A percentile compares a stretch with the other conserved stretches of the same genome.
These are phyloP conservation scores for Haberlea rhodopensis DNA, from an alignment of 257 asterid genomes.

Conservation along the genomic window DNA sequence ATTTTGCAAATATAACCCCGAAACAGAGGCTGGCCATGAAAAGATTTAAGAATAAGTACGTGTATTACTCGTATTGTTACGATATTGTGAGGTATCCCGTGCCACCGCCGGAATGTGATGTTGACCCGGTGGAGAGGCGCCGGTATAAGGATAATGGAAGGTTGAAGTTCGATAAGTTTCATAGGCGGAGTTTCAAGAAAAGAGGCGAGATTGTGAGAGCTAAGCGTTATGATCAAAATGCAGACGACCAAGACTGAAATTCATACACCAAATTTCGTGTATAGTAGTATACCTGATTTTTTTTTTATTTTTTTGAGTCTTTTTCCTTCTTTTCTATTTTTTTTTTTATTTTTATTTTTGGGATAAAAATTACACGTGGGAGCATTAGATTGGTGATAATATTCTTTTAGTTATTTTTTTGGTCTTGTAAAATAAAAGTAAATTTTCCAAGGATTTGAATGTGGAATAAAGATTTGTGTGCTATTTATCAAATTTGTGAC, in stretches of 20 bases:
- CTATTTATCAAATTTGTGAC: too few species aligned
- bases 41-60: constrained; percentile 47
- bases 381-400: constrained; percentile 17
- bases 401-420: constrained; percentile 21
- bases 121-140: constrained; percentile 46
- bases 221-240: constrained; percentile 38
- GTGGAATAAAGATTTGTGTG: too few species aligned
- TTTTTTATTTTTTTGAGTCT: too few species aligned
- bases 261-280: neutral
- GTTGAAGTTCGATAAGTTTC: constrained; percentile 46
- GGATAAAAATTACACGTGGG: constrained; percentile 19
- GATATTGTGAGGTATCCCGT: too few species aligned
- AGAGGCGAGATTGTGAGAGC: constrained; percentile 35
- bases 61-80: constrained; percentile 84
- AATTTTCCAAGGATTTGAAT: too few species aligned
- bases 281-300: constrained; percentile 16
- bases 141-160: constrained; percentile 66
- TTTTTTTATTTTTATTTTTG: constrained; percentile 15
- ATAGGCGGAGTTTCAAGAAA: too few species aligned
- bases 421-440: too few species aligned
- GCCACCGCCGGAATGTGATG: constrained; percentile 65
- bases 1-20: constrained; percentile 39
- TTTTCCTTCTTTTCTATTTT: constrained; percentile 4
- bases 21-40: constrained; percentile 60
- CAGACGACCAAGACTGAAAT: constrained; percentile 41